These are phyloP conservation scores for Aspergillus sclerotialis DNA, from an alignment of 2,329 filamentous ascomycete species.

Conservation along the genomic window DNA sequence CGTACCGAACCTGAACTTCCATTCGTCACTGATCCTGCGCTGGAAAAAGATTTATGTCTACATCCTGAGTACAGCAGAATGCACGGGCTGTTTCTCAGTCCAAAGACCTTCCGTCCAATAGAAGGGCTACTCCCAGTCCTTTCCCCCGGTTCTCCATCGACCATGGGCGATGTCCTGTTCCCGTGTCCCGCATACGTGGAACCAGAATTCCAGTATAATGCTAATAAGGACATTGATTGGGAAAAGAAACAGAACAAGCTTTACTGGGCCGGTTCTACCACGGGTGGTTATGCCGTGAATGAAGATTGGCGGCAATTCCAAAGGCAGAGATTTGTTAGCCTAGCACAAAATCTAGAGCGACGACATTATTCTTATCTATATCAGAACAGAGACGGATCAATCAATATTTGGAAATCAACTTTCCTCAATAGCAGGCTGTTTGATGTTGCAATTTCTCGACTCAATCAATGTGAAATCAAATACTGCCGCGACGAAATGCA, in stretches of 20 bases:
- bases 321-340: constrained; percentile 12
- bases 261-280: constrained; percentile 54
- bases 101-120: constrained; percentile 11
- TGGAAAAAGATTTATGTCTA: constrained; percentile 3
- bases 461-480: constrained; percentile 9
- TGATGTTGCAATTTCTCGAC: constrained; percentile 11
- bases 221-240: constrained; percentile 40
- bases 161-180: constrained; percentile 41
- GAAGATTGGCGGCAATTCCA: constrained; percentile 10
- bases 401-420: constrained; percentile 1
- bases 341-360: constrained; percentile 9
- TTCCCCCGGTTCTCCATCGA: constrained; percentile 13
- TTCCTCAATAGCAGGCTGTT: constrained; percentile 9
- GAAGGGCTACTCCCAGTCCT: constrained; percentile 16
- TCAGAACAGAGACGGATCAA: background rate
- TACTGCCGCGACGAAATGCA: constrained; percentile 8
- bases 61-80: constrained; percentile 6
- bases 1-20: constrained; percentile 6
- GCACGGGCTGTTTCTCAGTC: constrained; percentile 6
- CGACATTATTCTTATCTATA: constrained; percentile 4
- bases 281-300: constrained; percentile 35
- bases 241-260: constrained; percentile 43
- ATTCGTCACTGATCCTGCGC: constrained; percentile 3
- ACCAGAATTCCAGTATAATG: constrained; percentile 37
- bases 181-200: constrained; percentile 45